Evolutionary conservation across 495 filamentous ascomycete genomes (phyloP).

Genomic region (Pseudomonodictys pantanalensis): DNA sequence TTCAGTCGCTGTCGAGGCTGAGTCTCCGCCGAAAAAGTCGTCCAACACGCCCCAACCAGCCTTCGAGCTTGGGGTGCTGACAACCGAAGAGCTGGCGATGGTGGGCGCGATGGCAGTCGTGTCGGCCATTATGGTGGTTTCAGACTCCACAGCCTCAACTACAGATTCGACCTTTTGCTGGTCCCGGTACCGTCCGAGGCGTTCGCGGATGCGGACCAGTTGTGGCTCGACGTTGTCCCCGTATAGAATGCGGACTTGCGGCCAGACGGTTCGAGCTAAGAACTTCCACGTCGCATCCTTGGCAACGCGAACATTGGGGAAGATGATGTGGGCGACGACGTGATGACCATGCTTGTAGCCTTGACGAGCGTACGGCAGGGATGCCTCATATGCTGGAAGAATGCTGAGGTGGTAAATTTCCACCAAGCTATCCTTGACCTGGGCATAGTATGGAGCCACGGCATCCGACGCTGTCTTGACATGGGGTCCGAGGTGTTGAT

Average conservation of each 20-base stretch:
- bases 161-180: constrained; percentile 59
- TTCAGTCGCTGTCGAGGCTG: constrained; percentile 6
- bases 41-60: constrained; percentile 15
- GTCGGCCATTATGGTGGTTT: constrained; percentile 10
- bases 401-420: constrained; percentile 69
- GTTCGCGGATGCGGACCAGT: constrained; percentile 83
- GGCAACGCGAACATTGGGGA: constrained; percentile 68
- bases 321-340: constrained; percentile 64
- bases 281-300: constrained; percentile 67
- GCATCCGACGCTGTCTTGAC: constrained; percentile 56
- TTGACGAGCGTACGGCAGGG: constrained; percentile 69
- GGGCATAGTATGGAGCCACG: constrained; percentile 69
- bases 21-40: constrained; percentile 18
- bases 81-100: constrained; percentile 10
- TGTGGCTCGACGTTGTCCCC: constrained; percentile 93
- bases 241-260: constrained; percentile 73
- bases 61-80: constrained; percentile 13
- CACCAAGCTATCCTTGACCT: constrained; percentile 56
- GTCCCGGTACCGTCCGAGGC: constrained; percentile 79
- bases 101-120: neutral
- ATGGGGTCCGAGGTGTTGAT: constrained; percentile 67
- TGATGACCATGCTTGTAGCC: constrained; percentile 64
- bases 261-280: constrained; percentile 71
- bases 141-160: constrained; percentile 56
- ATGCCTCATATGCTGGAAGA: constrained; percentile 69